Evolutionary conservation across 257 asterid species (phyloP).

Genomic region (Asclepias syriaca): DNA sequence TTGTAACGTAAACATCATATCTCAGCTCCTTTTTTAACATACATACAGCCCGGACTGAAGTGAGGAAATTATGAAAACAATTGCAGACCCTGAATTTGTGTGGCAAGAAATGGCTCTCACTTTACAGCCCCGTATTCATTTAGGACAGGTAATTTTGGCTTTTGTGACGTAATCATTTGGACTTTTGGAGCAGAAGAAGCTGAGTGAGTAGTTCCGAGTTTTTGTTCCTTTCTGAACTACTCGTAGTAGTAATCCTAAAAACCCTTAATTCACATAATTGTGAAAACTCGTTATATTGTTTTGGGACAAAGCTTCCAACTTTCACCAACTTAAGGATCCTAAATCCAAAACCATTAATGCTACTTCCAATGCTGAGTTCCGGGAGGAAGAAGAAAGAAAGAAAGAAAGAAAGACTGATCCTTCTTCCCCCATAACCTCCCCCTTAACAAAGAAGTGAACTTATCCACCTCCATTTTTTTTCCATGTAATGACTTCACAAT

Average conservation of each 20-base stretch:
- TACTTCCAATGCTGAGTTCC: neutral
- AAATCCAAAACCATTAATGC: neutral
- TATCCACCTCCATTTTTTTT: neutral
- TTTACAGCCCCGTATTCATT: too few relatives aligned
- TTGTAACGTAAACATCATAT: neutral
- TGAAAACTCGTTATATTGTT: too few relatives aligned
- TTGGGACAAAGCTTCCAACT: neutral
- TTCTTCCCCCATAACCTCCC: too few relatives aligned
- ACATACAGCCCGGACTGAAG: neutral
- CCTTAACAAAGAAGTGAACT: neutral
- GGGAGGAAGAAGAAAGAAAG: neutral
- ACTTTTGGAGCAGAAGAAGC: neutral
- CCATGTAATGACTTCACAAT: slow-evolving; percentile 16
- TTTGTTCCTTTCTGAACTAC: neutral
- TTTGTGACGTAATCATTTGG: slow-evolving; percentile 5
- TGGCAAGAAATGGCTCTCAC: neutral
- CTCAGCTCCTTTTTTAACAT: neutral
- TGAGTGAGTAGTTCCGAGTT: neutral
- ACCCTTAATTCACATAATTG: too few relatives aligned
- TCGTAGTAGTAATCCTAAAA: neutral
- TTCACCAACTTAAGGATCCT: neutral
- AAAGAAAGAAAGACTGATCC: neutral
- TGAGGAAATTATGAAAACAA: neutral
- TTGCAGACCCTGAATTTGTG: neutral
- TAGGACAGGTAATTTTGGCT: neutral